Base-by-base conservation (phyloP, 2,329 filamentous ascomycete genomes). In the Aureobasidium pullulans region DNA sequence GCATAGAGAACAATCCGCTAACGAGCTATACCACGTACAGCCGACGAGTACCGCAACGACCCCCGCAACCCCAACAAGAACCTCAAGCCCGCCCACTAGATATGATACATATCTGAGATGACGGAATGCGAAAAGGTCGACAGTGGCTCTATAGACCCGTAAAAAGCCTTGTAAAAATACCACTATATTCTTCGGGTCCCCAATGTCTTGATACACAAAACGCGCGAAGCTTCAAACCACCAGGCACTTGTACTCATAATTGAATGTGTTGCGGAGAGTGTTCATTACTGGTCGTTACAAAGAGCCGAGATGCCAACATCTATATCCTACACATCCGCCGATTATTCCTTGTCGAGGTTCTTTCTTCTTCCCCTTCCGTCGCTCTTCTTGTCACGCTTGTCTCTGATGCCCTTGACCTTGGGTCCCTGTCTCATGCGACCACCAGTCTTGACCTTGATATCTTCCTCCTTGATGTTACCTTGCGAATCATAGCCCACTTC, bases 31-130 rank as follows among this genome's bases (percentile, higher is more conserved):
- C 19, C 16, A 49, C 28, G 9, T 9, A 40, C 69, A 97, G 93
- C 85, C 80, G 89, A 89, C 69, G 90, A 97, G 81, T 96, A 84
- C 85, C 95, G 92, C 86, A 95, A 96, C 82, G 93, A 97, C 79
- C 90, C 92, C 67, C 86, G 92, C 77, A 96, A 96, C 84, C 86
- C 85, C 47, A 53, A 46, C 53, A 57, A 57, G 53, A 47, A 47
- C 31, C 42, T 40, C 54, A 42, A 48, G 36, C 43, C 34, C 54
- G 32, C 28, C n/a, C 43, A 48, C 43, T 57, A 57, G 11, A 57
- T 40, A 34, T 54, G n/a, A 3, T 40, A 7, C 10, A 6, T 29
- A 5, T 31, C 6, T 23, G 39, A 13, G 16, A 57, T 7, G 36
- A 10, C 13, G 6, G 31, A 32, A 37, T 29, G 28, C 16, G 32